Conservation (phyloP, 169 alveolate species). For the Eimeria sp. region DNA sequence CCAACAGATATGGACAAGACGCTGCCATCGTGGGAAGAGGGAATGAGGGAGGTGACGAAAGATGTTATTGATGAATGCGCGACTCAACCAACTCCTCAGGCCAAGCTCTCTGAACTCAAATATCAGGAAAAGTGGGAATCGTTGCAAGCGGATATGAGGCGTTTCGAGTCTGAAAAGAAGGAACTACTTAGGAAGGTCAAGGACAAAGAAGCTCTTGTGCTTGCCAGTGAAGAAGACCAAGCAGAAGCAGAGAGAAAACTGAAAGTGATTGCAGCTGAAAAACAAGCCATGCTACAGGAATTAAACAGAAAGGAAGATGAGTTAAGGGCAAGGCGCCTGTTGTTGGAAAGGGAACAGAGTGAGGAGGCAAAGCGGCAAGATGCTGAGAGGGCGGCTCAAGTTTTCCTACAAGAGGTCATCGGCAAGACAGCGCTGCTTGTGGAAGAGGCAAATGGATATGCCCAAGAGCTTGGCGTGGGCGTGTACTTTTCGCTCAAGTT, state of each 20-base stretch:
- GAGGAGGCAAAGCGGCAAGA: conserved; percentile 64
- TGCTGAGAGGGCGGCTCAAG: conserved; percentile 76
- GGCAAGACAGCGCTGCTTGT: conserved; percentile 69
- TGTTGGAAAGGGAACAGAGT: conserved; percentile 52
- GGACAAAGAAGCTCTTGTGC: conserved; percentile 71
- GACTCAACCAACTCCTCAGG: conserved; percentile 5
- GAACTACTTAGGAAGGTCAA: conserved; percentile 48
- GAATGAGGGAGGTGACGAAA: conserved; percentile 81
- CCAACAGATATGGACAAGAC: conserved; percentile 75
- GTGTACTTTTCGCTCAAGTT: conserved; percentile 79
- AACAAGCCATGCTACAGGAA: conserved; percentile 58
- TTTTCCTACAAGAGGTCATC: conserved; percentile 73
- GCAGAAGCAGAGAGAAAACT: conserved; percentile 66
- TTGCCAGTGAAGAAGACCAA: conserved; percentile 73
- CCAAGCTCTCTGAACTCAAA: conserved; percentile 18
- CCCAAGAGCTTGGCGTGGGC: conserved; percentile 79
- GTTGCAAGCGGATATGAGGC: conserved; percentile 40
- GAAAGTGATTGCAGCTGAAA: conserved; percentile 71
- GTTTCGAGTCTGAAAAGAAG: conserved; percentile 73
- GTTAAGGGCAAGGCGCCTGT: conserved; percentile 20
- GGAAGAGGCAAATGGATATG: conserved; percentile 79
- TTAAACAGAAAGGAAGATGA: conserved; percentile 66
- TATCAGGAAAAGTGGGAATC: conserved; percentile 51
- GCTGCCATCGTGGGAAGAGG: conserved; percentile 82
- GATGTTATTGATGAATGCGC: conserved; percentile 61